Evolutionary conservation across 2,329 filamentous ascomycete genomes (phyloP), one percentile per base, ranked within the genome.

Genomic region (Aspergillus hortae): DNA sequence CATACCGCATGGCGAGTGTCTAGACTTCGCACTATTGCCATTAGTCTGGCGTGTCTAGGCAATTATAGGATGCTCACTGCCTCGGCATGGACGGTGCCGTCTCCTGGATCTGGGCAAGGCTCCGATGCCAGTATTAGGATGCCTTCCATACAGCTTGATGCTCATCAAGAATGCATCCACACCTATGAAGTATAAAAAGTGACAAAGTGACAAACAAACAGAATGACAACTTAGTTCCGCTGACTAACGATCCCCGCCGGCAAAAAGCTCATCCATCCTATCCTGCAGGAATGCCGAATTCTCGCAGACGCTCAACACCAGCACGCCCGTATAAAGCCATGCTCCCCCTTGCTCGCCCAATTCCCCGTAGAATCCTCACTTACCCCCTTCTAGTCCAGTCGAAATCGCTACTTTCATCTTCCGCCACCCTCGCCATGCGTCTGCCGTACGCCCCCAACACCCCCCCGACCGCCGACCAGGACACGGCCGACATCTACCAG

Each of bases 401-500:
- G 5, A 14, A 6, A 15, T 15, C 17, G 6, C 19, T 6, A 7
- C 2, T 41, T 21, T 41, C 38, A 14, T n/a, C 38, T n/a, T 17
- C 19, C 1, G 14, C 40, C 4, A 3, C 40, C 19, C 15, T 42
- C 43, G 55, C 40, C 41, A 72, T 72, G 69, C 68, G 68, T 48
- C 66, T 72, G 15, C 68, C 69, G 42, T 72, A 72, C 61, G 64
- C 66, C 41, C 65, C 67, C 27, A 54, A 55, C 10, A 59, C 54
- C 11, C 62, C 65, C 0, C 62, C 62, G 6, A 40, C 53, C 6
- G 43, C 53, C 10, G 55, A 61, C 40, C 38, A 63, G 43, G 60
- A 69, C 6, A 69, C 66, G 42, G 58, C 67, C 49, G 70, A 69
- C 17, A 84, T 90, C 63, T 80, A 88, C 58, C 61, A 75, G 46